Conservation (phyloP, 2,329 filamentous ascomycete genomes). For the Hymenoscyphus scutula region DNA sequence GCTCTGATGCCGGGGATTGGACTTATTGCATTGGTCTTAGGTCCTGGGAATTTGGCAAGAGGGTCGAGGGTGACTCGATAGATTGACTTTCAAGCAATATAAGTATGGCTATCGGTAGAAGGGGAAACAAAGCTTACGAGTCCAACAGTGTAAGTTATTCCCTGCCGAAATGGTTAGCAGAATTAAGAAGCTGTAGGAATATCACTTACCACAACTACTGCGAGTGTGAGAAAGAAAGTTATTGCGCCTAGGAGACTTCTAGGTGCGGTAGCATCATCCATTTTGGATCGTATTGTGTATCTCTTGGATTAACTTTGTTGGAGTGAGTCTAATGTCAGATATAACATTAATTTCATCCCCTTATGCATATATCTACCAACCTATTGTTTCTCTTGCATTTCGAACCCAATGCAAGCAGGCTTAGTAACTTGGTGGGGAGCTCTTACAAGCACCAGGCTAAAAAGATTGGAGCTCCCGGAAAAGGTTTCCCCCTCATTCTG, state of each 20-base stretch:
- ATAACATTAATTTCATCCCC: background rate
- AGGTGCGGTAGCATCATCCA: constrained; percentile 13
- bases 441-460: background rate
- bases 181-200: background rate
- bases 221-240: constrained; percentile 12
- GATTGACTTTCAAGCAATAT: constrained; percentile 4
- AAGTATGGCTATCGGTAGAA: background rate
- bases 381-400: background rate
- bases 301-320: background rate
- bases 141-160: constrained; percentile 10
- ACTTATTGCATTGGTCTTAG: constrained; percentile 26
- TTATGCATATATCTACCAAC: background rate
- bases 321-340: background rate
- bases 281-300: background rate
- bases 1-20: constrained; percentile 17
- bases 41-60: constrained; percentile 36
- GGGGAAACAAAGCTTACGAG: constrained; percentile 4
- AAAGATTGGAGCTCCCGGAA: background rate
- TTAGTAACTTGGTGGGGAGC: background rate
- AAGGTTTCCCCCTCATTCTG: constrained; percentile 13
- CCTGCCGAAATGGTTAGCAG: constrained; percentile 8
- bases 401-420: background rate
- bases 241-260: constrained; percentile 14
- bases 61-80: constrained; percentile 32
- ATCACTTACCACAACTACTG: constrained; percentile 9